A percentile compares a stretch with the other conserved stretches of the same genome.
These are phyloP conservation scores for Atkinsonella texensis DNA, from an alignment of 2,329 filamentous ascomycete genomes.

Conservation along the genomic window DNA sequence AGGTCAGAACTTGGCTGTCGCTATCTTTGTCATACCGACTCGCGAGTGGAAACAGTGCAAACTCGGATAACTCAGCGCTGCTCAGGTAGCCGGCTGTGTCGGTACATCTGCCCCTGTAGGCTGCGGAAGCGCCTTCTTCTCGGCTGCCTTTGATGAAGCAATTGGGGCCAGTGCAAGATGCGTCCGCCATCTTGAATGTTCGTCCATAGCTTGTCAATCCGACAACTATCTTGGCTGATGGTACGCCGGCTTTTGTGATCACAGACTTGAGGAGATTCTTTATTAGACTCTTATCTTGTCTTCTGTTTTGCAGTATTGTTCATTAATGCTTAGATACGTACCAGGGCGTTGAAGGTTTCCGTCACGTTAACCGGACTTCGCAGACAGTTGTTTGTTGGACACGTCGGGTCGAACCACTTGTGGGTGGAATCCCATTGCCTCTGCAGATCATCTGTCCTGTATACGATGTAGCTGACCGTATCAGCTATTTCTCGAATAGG, in stretches of 20 bases:
- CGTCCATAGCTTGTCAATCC: constrained; percentile 17
- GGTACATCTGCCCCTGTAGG: constrained; percentile 14
- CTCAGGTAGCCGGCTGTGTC: constrained; percentile 15
- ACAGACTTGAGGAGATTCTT: too few relatives aligned
- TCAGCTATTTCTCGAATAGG: constrained; percentile 15
- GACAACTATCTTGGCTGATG: constrained; percentile 15
- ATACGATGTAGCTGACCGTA: constrained; percentile 22
- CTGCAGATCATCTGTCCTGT: constrained; percentile 21
- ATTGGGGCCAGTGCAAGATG: constrained; percentile 11
- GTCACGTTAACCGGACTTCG: constrained; percentile 8
- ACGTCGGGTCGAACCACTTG: background rate
- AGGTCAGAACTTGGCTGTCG: background rate
- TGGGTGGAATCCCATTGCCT: constrained; percentile 17
- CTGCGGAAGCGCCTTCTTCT: constrained; percentile 7
- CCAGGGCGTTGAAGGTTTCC: constrained; percentile 13
- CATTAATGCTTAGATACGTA: too few relatives aligned
- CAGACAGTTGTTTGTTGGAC: constrained; percentile 1
- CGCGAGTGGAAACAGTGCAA: background rate
- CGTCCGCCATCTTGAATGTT: constrained; percentile 16
- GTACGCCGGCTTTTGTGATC: constrained; percentile 14
- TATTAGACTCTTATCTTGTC: too few relatives aligned
- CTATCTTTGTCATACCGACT: background rate
- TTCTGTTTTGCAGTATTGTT: too few relatives aligned
- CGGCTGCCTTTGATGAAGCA: constrained; percentile 12
- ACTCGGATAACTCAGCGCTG: constrained; percentile 14